Evolutionary conservation across 2,329 filamentous ascomycete genomes (phyloP), one percentile per base, ranked within the genome.

Genomic region (Juglanconis sp.): DNA sequence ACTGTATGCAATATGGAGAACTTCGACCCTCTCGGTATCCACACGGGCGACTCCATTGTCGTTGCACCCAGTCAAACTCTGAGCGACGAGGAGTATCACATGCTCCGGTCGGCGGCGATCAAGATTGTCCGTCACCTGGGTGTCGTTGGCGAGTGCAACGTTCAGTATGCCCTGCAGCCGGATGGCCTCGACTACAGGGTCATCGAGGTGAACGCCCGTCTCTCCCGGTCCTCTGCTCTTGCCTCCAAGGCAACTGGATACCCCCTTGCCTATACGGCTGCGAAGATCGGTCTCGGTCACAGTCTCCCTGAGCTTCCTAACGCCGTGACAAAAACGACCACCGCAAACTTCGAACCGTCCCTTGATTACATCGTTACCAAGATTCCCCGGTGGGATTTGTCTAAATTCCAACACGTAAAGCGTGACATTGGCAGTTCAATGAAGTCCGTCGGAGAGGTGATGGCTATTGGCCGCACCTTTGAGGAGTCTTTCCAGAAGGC

Each of bases 1-100:
- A 99, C 95, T 6, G 95, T 99, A 64, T 99, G 95, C 76, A 99
- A 99, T 81, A 98, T 99, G 95, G 95, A 99, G 80, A 99, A 99
- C 79, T 99, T 99, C 71, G 95, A 99, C 74, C 95, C 95, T 58
- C 87, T 99, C 1, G 95, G 95, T 69, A 98, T 98, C 65, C 95
- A 98, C 72, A 99, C 95, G 3, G 95, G 95, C 74, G 95, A 99
- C 73, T 98, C 94, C 11, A 97, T 99, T 66, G 95, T 99, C 56
- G 95, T 99, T 51, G 95, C 95, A 8, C 95, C 95, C 46, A 98
- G 94, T 3, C 95, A 98, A 76, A 99, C 95, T 0, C 81, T 99
- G 24, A 96, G 92, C 3, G 94, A 99, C 63, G 92, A 97, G 73
- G 95, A 99, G 76, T 99, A 98, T 81, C 96, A 98, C 77, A 98